A percentile compares a stretch with the other conserved stretches of the same genome.
Conservation (phyloP, 176 grass and related monocot genomes). For the Carex pumila region DNA sequence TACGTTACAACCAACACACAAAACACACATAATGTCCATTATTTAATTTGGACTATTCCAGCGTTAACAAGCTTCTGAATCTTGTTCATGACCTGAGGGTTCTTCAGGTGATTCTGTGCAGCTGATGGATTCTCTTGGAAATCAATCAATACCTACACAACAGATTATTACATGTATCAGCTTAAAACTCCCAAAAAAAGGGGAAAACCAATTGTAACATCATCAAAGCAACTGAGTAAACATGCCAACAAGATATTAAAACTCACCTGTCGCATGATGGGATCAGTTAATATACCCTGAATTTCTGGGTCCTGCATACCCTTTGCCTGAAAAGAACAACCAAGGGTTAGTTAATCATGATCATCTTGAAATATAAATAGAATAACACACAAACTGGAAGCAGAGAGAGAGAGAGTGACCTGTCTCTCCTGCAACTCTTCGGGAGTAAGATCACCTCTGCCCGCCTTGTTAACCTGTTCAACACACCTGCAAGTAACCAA, state of each 20-base stretch:
- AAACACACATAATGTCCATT: neutral
- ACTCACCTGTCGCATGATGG: conserved; percentile 80
- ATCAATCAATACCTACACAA: conserved; percentile 58
- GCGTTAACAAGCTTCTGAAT: conserved; percentile 77
- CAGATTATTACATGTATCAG: neutral
- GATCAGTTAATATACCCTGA: conserved; percentile 72
- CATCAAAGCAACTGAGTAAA: neutral
- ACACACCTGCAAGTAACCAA: conserved; percentile 39
- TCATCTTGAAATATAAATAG: neutral
- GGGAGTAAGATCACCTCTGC: conserved; percentile 61
- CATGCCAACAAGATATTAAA: neutral
- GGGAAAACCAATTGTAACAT: neutral
- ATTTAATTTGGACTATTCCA: conserved; percentile 78
- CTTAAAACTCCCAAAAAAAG: neutral
- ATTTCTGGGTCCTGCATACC: conserved; percentile 95
- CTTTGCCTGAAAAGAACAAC: conserved; percentile 49
- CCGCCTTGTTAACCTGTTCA: conserved; percentile 69
- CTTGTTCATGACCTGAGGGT: conserved; percentile 75
- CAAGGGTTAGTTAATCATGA: neutral
- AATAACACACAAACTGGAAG: neutral
- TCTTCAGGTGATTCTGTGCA: conserved; percentile 70
- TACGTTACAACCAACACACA: conserved; percentile 8
- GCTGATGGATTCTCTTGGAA: conserved; percentile 78
- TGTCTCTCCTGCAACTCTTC: conserved; percentile 90
- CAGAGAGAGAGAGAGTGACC: conserved; percentile 17